Percentiles rank a stretch among this genome's conserved stretches.
Evolutionary conservation across 23 red algal species (phyloP).

Genomic region (Gracilaria caudata): DNA sequence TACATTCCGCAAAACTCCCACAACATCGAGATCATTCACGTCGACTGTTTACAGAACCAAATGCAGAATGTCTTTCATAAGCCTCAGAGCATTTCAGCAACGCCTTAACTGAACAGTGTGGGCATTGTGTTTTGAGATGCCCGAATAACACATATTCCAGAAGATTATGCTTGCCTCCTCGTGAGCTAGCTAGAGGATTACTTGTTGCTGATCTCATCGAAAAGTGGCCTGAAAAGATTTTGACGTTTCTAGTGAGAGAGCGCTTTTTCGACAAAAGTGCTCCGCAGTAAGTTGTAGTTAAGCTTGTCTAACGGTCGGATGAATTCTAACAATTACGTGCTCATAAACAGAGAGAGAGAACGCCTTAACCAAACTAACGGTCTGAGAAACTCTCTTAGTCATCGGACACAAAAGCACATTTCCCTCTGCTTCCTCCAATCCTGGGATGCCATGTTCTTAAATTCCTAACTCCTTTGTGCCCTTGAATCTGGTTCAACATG

Average conservation of each 20-base stretch:
- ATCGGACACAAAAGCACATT: neutral
- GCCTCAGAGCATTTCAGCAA: too few relatives aligned
- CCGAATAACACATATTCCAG: neutral
- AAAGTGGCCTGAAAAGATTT: neutral
- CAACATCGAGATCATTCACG: too few relatives aligned
- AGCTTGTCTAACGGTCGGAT: too few relatives aligned
- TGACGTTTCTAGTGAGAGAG: neutral
- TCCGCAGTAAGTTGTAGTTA: neutral
- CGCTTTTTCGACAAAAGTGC: neutral
- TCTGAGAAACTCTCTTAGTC: too few relatives aligned
- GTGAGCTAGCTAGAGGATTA: neutral
- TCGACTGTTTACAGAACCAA: too few relatives aligned
- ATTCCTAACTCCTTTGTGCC: neutral
- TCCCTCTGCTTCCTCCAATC: neutral
- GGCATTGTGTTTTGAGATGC: neutral
- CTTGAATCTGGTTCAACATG: conserved; percentile 7
- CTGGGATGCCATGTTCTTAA: conserved; percentile 19
- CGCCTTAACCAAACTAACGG: too few relatives aligned
- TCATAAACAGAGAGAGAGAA: too few relatives aligned
- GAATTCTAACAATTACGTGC: too few relatives aligned
- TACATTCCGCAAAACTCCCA: too few relatives aligned
- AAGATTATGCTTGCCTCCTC: neutral
- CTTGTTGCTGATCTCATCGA: neutral
- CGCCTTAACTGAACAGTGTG: too few relatives aligned
- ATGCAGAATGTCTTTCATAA: too few relatives aligned